phyloP scores from a whole-genome alignment of 2,329 filamentous ascomycete genomes.

The Botrytis cinerea region DNA sequence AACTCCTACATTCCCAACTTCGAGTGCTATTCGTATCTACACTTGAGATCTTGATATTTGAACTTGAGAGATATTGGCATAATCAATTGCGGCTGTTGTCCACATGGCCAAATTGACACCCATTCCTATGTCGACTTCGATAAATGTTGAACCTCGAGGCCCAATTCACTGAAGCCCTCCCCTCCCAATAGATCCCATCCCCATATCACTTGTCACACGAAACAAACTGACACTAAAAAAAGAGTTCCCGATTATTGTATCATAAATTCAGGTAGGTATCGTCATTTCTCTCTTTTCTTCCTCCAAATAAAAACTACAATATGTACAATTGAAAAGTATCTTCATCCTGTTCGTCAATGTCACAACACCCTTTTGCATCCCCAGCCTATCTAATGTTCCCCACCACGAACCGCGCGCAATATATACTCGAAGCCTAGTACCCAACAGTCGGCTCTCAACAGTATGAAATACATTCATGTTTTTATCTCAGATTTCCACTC shows the following conservation, averaged over 20 bases:
- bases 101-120: not conserved
- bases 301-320: constrained; percentile 4
- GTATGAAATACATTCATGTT: constrained; percentile 6
- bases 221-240: not conserved
- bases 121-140: not conserved
- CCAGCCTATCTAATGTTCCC: not conserved
- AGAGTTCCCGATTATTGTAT: not conserved
- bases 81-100: not conserved
- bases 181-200: not conserved
- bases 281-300: not conserved
- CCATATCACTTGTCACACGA: not conserved
- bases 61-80: not conserved
- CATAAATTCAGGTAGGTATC: not conserved
- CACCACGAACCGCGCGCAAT: not conserved
- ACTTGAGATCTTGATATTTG: not conserved
- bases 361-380: not conserved
- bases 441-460: constrained; percentile 11
- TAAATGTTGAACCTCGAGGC: not conserved
- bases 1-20: not conserved
- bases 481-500: constrained; percentile 6
- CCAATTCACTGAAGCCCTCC: not conserved
- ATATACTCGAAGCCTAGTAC: constrained; percentile 16
- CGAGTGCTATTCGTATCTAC: not conserved
- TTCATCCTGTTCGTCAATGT: not conserved
- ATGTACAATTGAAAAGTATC: constrained; percentile 16